Percentiles rank a stretch among this genome's conserved stretches.
These are phyloP conservation scores for Pouteria glomerata DNA, from an alignment of 148 eudicot species.

Conservation along the genomic window DNA sequence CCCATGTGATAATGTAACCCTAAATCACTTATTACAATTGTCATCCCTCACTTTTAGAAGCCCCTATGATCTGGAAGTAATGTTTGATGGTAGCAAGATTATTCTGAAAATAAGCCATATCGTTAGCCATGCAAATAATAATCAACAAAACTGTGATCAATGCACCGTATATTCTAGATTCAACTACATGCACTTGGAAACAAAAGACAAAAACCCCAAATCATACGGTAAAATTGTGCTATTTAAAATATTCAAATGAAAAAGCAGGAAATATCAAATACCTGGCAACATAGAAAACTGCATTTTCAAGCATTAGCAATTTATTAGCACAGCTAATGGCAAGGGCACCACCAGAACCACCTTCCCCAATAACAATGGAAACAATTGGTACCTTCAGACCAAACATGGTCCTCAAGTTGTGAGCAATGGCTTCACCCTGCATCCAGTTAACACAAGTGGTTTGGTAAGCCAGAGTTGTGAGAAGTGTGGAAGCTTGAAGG, in stretches of 20 bases:
- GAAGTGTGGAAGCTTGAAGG: neutral
- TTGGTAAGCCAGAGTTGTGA: neutral
- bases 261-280: slow-evolving; percentile 13
- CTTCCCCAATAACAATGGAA: slow-evolving; percentile 90
- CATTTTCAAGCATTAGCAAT: slow-evolving; percentile 78
- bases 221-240: too few relatives aligned
- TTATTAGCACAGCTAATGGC: slow-evolving; percentile 93
- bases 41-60: neutral
- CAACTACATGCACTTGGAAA: neutral
- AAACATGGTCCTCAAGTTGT: slow-evolving; percentile 82
- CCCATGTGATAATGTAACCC: neutral
- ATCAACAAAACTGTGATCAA: neutral
- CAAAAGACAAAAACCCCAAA: too few relatives aligned
- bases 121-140: neutral
- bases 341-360: slow-evolving; percentile 95
- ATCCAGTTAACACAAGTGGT: slow-evolving; percentile 12
- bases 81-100: neutral
- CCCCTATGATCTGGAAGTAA: neutral
- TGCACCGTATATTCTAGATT: neutral
- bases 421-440: slow-evolving; percentile 94
- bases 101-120: neutral
- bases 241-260: neutral
- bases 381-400: slow-evolving; percentile 81
- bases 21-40: neutral
- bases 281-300: slow-evolving; percentile 96